Conservation (phyloP, 345 rosid species). For the Anastatica hierochuntica region DNA sequence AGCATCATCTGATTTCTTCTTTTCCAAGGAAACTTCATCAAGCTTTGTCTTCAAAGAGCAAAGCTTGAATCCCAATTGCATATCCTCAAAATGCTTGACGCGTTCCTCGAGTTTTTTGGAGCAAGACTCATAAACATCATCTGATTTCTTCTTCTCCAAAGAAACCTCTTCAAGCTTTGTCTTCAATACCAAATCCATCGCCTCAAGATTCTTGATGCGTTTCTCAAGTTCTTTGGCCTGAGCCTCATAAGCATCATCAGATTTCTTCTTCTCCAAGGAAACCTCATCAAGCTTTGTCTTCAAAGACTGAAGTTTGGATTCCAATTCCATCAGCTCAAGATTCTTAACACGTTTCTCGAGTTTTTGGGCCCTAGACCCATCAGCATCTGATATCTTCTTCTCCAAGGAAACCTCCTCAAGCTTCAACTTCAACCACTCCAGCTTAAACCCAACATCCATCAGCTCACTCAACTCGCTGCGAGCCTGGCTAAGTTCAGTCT, state of each 20-base stretch:
- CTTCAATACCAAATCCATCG: not conserved
- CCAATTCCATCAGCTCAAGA: not conserved
- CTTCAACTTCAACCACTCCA: not conserved
- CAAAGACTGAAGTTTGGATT: not conserved
- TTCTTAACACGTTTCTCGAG: not conserved
- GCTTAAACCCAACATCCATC: not conserved
- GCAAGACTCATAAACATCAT: not conserved
- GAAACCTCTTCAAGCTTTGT: not conserved
- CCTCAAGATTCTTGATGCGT: not conserved
- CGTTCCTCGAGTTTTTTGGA: not conserved
- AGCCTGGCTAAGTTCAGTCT: not conserved
- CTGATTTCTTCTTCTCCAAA: not conserved
- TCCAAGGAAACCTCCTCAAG: not conserved
- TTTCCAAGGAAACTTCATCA: not conserved
- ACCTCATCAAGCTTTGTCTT: not conserved
- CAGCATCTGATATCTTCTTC: not conserved
- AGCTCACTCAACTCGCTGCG: conserved; percentile 1
- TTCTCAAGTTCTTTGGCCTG: not conserved
- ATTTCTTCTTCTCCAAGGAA: not conserved
- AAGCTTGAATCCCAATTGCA: not conserved
- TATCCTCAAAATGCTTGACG: not conserved
- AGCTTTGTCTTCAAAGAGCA: not conserved
- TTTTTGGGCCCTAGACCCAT: not conserved
- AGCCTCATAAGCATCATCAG: not conserved
- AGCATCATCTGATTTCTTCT: not conserved